Evolutionary conservation across 352 stramenopile species (phyloP), one percentile per base, ranked within the genome.

Genomic region (Pythium rhizo-oryzae): DNA sequence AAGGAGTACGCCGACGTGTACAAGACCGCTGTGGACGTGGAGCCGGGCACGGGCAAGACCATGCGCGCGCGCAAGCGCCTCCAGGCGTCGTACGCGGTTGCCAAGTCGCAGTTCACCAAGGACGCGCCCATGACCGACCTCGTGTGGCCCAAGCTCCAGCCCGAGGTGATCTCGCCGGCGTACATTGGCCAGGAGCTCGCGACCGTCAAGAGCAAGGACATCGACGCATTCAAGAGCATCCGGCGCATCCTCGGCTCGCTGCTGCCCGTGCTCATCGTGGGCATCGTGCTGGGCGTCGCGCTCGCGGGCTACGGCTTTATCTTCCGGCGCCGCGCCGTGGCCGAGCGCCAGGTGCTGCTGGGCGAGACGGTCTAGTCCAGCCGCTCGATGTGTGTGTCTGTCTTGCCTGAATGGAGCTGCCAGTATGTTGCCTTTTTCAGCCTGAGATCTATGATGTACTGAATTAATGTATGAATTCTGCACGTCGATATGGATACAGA

Each of bases 21-120:
- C 73, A 59, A 75, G 50, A 93, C 82, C 33, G 79, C 78, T n/a
- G 66, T 91, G 24, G 85, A 92, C 69, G 76, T 93, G 6, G 83
- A 93, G 59, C 71, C 80, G n/a, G 80, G 76, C 23, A 88, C 81
- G 19, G 85, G 85, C 30, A 87, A 92, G 78, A 85, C 85, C 57
- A 88, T 93, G 80, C 68, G 72, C 47, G 85, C 83, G 1, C 67
- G 63, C 65, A 91, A 93, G 77, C 81, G 83, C 16, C 73, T 87
- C 33, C 66, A 80, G 74, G 75, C 83, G 39, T 87, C 80, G 51
- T 90, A 89, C 58, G 74, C 83, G 6, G 25, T 92, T 11, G 71
- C 73, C 11, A 61, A 72, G 16, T 92, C 85, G 18, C 66, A 59
- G n/a, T 57, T 70, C 24, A 74, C 80, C n/a, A 16, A 59, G 21